phyloP scores from a whole-genome alignment of 164 flowering plant genomes.

The Vitis rotundifolia region DNA sequence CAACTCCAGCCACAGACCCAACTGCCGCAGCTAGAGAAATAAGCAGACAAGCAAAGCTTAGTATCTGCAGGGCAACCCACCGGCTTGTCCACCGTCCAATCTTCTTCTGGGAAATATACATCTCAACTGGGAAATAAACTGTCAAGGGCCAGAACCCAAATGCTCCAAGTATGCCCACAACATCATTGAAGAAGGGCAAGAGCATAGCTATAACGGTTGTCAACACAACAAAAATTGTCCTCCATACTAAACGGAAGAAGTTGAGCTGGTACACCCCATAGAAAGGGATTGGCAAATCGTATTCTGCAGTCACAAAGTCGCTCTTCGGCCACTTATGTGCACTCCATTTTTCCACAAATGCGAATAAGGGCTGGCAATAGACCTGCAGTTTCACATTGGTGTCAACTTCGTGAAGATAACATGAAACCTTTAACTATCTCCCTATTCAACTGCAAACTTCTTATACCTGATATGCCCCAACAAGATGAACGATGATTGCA shows the following conservation, averaged over 20 bases:
- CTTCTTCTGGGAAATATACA: slow-evolving; percentile 54
- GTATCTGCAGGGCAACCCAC: slow-evolving; percentile 55
- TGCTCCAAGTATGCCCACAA: slow-evolving; percentile 69
- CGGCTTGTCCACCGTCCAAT: slow-evolving; percentile 31
- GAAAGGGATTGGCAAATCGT: slow-evolving; percentile 40
- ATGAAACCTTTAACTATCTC: background rate
- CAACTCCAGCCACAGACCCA: slow-evolving; percentile 61
- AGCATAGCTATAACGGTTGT: slow-evolving; percentile 67
- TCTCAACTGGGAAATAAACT: slow-evolving; percentile 58
- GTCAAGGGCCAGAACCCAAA: slow-evolving; percentile 71
- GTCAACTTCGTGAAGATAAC: background rate
- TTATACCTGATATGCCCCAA: slow-evolving; percentile 65
- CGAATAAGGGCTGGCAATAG: slow-evolving; percentile 59
- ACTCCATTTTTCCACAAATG: slow-evolving; percentile 62
- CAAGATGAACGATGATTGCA: slow-evolving; percentile 60
- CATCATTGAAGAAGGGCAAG: slow-evolving; percentile 74
- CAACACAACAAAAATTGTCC: slow-evolving; percentile 45
- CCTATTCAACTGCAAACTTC: background rate
- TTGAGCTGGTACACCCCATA: slow-evolving; percentile 41
- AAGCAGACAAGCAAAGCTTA: slow-evolving; percentile 45
- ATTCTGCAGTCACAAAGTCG: slow-evolving; percentile 42
- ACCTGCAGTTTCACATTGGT: slow-evolving; percentile 35
- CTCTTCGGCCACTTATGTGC: slow-evolving; percentile 45
- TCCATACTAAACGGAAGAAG: slow-evolving; percentile 57
- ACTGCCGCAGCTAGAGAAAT: slow-evolving; percentile 52